Conservation (phyloP, 2,329 filamentous ascomycete genomes). For the Fusarium poae region DNA sequence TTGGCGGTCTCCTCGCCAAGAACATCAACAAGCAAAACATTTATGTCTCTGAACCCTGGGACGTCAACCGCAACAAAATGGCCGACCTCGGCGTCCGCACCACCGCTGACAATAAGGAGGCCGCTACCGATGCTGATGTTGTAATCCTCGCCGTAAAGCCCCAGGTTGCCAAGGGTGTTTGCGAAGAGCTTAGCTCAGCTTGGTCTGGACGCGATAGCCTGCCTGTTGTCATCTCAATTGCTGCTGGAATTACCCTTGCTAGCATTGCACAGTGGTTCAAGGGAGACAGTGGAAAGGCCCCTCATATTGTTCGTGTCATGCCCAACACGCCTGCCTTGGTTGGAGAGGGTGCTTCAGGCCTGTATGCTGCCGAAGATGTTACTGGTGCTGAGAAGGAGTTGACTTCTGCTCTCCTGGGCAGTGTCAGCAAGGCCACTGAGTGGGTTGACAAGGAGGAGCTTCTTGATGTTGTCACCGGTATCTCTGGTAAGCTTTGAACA, state of each 20-base stretch:
- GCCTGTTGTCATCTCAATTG: slow-evolving; percentile 64
- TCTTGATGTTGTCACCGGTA: slow-evolving; percentile 63
- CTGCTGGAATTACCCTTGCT: slow-evolving; percentile 62
- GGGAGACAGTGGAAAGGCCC: slow-evolving; percentile 53
- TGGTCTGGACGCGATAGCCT: slow-evolving; percentile 53
- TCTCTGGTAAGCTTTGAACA: slow-evolving; percentile 57
- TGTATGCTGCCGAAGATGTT: slow-evolving; percentile 60
- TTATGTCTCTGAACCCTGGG: slow-evolving; percentile 64
- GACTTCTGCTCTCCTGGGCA: slow-evolving; percentile 58
- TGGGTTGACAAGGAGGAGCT: slow-evolving; percentile 65
- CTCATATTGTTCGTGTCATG: slow-evolving; percentile 65
- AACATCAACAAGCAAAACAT: slow-evolving; percentile 60
- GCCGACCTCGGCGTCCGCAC: slow-evolving; percentile 60
- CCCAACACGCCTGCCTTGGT: slow-evolving; percentile 66
- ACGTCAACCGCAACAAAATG: slow-evolving; percentile 65
- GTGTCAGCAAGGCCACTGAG: slow-evolving; percentile 62
- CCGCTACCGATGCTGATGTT: slow-evolving; percentile 59
- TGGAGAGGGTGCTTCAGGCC: slow-evolving; percentile 63
- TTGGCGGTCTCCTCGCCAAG: slow-evolving; percentile 61
- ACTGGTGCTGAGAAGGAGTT: slow-evolving; percentile 58
- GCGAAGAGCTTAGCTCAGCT: slow-evolving; percentile 60
- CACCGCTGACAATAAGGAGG: slow-evolving; percentile 62
- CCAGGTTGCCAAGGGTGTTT: slow-evolving; percentile 62
- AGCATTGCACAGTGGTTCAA: slow-evolving; percentile 60
- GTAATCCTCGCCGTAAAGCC: slow-evolving; percentile 66